Percentiles rank a stretch among this genome's conserved stretches.
These are phyloP conservation scores for Cubamyces sp. DNA, from an alignment of 768 basidiomycete genomes.

Conservation along the genomic window DNA sequence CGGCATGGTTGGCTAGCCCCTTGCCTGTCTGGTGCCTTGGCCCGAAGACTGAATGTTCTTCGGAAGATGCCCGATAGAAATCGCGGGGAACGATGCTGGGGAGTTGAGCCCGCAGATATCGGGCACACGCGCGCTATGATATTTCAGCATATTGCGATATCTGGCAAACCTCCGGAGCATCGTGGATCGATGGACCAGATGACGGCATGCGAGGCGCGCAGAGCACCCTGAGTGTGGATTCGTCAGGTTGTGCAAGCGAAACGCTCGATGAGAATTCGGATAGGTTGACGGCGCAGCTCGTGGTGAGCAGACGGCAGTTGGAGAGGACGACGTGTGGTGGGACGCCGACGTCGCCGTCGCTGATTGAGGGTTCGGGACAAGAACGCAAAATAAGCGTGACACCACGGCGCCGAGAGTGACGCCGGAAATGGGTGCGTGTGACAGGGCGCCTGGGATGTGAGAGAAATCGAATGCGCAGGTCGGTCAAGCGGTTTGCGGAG, in stretches of 20 bases:
- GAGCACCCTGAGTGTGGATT: neutral
- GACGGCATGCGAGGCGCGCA: slow-evolving; percentile 6
- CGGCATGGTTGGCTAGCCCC: slow-evolving; percentile 10
- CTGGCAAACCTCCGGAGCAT: neutral
- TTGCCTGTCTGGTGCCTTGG: slow-evolving; percentile 3
- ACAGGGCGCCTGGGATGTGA: slow-evolving; percentile 5
- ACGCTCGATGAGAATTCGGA: neutral
- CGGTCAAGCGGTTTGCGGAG: neutral
- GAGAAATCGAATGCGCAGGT: neutral
- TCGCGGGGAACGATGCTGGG: slow-evolving; percentile 6
- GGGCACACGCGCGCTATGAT: slow-evolving; percentile 3
- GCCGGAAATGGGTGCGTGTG: slow-evolving; percentile 1
- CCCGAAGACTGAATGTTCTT: neutral
- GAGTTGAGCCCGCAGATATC: slow-evolving; percentile 4
- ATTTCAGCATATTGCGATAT: neutral
- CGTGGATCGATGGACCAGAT: slow-evolving; percentile 11
- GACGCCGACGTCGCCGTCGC: neutral
- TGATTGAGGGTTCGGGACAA: neutral
- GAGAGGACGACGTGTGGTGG: neutral
- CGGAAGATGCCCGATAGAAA: slow-evolving; percentile 6
- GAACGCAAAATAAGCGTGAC: neutral
- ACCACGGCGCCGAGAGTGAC: slow-evolving; percentile 1
- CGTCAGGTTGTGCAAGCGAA: neutral
- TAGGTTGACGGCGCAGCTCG: neutral
- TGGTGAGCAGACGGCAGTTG: slow-evolving; percentile 4